Base-by-base conservation (phyloP, 75 land plant species). In the Pseudotsuga menziesii region DNA sequence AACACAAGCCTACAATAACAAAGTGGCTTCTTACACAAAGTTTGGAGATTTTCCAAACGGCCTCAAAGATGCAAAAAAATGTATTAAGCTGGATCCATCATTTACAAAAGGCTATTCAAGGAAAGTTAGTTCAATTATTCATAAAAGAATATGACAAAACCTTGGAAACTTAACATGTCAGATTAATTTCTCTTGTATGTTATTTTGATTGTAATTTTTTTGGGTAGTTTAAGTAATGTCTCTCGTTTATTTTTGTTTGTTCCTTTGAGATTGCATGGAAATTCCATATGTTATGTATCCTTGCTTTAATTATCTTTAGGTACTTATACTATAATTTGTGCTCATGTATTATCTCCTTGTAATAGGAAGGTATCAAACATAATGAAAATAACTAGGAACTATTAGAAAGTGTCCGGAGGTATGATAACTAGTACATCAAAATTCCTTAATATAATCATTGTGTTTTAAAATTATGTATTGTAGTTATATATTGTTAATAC, bases 91-190 rank as follows among this genome's bases (percentile, higher is more conserved):
- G 61, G 98, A 97, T 79, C 93, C 98, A 16, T 73, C 90, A 36
- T 97, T 97, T 66, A 76, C 88, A 15, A 97, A 95, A 64, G 99
- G 99, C 2, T 97, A 97, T 80, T 89, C 92, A 1, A 88, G 99
- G 56, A 97, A 97, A 77, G 99, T 93, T 56, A 93, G 78, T 91
- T 26, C 99, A 97, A 63, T 92, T 91, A 61, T 97, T 97, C 79
- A 97, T 97, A 98, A 97, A 97, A 58, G 99, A 97, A 73, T 92
- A 92, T 82, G 96, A 97, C 75, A 97, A 94, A 78, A 98, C 99
- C 22, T 64, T 97, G 75, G 98, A 97, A 78, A 97, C 99, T 14
- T 97, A 97, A 73, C 95, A 85, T 87, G 88, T 86, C 7, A 11
- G 54, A 12, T 48, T 9, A 9, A 26, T 62, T 62, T 26, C 26